Conservation (phyloP, 768 basidiomycete species). For the Boletus vinaceobasis region DNA sequence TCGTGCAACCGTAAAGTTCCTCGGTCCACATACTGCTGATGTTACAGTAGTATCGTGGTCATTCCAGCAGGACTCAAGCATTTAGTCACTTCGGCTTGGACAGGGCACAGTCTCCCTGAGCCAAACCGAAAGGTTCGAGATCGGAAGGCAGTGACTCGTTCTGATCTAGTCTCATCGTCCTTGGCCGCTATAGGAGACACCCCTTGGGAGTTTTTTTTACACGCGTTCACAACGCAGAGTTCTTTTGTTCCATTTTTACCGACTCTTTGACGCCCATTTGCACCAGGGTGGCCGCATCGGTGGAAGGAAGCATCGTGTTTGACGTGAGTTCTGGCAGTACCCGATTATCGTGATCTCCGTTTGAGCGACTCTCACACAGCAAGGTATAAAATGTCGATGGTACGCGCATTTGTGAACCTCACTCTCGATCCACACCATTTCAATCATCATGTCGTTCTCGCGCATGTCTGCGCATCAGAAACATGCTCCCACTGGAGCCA, state of each 20-base stretch:
- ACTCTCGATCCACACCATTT: background rate
- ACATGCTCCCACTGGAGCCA: background rate
- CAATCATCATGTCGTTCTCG: constrained; percentile 19
- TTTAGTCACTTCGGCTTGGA: too few relatives aligned
- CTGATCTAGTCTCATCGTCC: too few relatives aligned
- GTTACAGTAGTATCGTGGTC: too few relatives aligned
- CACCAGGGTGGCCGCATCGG: too few relatives aligned
- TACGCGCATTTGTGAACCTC: background rate
- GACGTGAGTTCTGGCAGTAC: background rate
- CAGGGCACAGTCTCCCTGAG: too few relatives aligned
- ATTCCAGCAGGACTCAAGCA: too few relatives aligned
- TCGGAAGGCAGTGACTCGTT: too few relatives aligned
- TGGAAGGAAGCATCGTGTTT: background rate
- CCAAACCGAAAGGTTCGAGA: too few relatives aligned
- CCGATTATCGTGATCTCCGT: background rate
- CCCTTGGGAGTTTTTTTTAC: background rate
- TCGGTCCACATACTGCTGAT: too few relatives aligned
- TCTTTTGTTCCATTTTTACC: background rate
- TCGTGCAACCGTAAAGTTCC: too few relatives aligned
- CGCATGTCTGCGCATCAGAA: constrained; percentile 11
- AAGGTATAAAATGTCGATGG: constrained; percentile 14
- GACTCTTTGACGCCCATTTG: background rate
- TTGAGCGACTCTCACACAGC: too few relatives aligned
- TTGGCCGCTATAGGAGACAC: background rate
- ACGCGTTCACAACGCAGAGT: background rate